A percentile compares a stretch with the other conserved stretches of the same genome.
phyloP scores from a whole-genome alignment of 208 protist genomes.

The Leishmania turanica region DNA sequence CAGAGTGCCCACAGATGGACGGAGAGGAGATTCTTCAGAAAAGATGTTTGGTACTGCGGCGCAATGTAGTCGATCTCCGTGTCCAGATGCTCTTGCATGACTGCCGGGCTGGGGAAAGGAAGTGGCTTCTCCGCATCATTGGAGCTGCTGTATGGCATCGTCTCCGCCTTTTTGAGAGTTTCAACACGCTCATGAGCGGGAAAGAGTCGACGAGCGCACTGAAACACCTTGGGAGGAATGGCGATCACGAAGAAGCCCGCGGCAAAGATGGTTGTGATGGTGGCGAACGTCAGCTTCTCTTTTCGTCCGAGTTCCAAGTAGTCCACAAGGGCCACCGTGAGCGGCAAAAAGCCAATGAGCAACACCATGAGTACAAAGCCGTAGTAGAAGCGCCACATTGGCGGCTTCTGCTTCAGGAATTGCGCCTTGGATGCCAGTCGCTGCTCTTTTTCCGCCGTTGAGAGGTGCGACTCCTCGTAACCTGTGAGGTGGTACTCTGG shows the following conservation, averaged over 20 bases:
- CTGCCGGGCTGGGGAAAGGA: background rate
- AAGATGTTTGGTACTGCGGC: constrained; percentile 49
- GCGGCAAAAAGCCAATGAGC: constrained; percentile 62
- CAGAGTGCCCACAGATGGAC: constrained; percentile 35
- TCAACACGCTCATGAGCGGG: background rate
- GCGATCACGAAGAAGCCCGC: constrained; percentile 32
- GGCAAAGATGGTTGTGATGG: constrained; percentile 34
- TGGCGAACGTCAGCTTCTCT: constrained; percentile 33
- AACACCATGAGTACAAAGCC: constrained; percentile 53
- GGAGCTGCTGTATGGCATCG: background rate
- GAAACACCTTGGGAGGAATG: constrained; percentile 10
- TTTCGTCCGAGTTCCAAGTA: constrained; percentile 30
- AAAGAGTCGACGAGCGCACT: background rate
- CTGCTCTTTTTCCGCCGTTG: constrained; percentile 27
- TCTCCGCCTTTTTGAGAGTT: background rate
- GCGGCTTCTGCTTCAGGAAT: constrained; percentile 61
- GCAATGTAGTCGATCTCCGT: constrained; percentile 53
- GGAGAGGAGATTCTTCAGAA: constrained; percentile 38
- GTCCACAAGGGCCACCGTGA: constrained; percentile 42
- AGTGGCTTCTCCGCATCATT: constrained; percentile 14
- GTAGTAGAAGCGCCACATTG: constrained; percentile 62
- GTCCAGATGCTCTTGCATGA: constrained; percentile 11
- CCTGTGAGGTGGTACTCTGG: constrained; percentile 67
- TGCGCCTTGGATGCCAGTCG: constrained; percentile 26
- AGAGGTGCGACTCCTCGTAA: constrained; percentile 43